Conservation (phyloP, 345 rosid species). For the Salix suchowensis region DNA sequence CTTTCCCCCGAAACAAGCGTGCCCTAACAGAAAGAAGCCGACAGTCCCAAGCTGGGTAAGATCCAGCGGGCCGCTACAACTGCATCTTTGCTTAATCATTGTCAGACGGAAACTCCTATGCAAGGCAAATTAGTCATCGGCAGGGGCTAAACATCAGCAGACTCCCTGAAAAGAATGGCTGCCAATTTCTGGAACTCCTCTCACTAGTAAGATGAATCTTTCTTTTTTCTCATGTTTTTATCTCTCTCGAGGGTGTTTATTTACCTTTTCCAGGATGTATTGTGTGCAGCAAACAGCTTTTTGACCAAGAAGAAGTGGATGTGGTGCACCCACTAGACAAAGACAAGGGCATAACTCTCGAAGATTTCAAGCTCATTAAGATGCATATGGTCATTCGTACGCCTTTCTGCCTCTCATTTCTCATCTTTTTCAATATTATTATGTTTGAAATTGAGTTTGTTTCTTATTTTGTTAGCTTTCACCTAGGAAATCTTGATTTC, state of each 20-base stretch:
- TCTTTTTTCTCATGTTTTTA: not conserved
- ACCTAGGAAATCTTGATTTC: not conserved
- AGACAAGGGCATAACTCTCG: slow-evolving; percentile 74
- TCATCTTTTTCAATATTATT: not conserved
- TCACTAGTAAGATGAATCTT: slow-evolving; percentile 44
- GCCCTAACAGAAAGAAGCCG: too few species aligned
- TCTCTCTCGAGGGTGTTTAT: not conserved
- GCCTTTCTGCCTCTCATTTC: not conserved
- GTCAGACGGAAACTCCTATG: not conserved
- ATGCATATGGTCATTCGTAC: slow-evolving; percentile 79
- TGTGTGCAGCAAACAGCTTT: slow-evolving; percentile 65
- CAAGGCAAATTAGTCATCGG: not conserved
- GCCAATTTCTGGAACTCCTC: slow-evolving; percentile 96
- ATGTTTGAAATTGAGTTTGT: not conserved
- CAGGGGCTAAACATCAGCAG: not conserved
- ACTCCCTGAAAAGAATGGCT: slow-evolving; percentile 43
- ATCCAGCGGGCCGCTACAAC: too few species aligned
- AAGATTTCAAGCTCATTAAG: slow-evolving; percentile 85
- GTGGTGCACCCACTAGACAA: slow-evolving; percentile 67
- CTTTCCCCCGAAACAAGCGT: too few species aligned
- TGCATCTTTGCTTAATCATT: too few species aligned
- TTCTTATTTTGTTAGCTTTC: slow-evolving; percentile 4
- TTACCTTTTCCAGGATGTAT: not conserved
- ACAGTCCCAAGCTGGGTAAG: too few species aligned
- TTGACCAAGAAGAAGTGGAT: slow-evolving; percentile 80